Evolutionary conservation across 2,329 filamentous ascomycete genomes (phyloP).

Genomic region (Didymella pomorum): DNA sequence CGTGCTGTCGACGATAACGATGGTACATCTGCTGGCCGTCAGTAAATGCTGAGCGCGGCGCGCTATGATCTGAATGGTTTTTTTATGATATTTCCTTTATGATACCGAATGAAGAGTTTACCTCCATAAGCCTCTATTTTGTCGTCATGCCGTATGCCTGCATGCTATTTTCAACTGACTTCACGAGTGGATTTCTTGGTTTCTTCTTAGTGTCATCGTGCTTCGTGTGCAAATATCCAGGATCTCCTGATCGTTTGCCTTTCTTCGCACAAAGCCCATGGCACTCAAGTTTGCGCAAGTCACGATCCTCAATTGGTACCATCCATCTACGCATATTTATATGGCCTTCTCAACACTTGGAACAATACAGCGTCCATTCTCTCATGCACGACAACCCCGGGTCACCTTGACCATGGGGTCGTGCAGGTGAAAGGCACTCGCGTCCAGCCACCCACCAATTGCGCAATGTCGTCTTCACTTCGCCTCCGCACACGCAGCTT

Average conservation of each 20-base stretch:
- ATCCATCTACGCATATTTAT: too few relatives aligned
- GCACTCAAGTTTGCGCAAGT: too few relatives aligned
- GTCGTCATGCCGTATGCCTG: too few relatives aligned
- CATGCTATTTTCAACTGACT: too few relatives aligned
- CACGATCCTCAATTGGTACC: too few relatives aligned
- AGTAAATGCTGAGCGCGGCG: conserved; percentile 19
- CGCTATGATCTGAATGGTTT: conserved; percentile 1
- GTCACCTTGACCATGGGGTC: background rate
- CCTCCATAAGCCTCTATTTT: background rate
- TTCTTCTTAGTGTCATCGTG: too few relatives aligned
- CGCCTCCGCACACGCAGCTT: background rate
- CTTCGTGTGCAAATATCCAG: too few relatives aligned
- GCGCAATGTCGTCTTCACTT: background rate
- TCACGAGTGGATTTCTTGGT: too few relatives aligned
- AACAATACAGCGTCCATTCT: too few relatives aligned
- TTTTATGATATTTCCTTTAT: background rate
- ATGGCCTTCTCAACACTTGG: too few relatives aligned
- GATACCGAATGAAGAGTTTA: background rate
- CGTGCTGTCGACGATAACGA: conserved; percentile 47
- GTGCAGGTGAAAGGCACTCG: background rate
- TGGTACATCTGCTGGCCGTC: conserved; percentile 41
- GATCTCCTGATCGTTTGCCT: too few relatives aligned
- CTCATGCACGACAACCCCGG: background rate
- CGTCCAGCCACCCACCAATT: background rate
- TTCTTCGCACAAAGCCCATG: too few relatives aligned